Evolutionary conservation across 306 rosid species (phyloP), one percentile per base, ranked within the genome.

Genomic region (Vigna hirtella): DNA sequence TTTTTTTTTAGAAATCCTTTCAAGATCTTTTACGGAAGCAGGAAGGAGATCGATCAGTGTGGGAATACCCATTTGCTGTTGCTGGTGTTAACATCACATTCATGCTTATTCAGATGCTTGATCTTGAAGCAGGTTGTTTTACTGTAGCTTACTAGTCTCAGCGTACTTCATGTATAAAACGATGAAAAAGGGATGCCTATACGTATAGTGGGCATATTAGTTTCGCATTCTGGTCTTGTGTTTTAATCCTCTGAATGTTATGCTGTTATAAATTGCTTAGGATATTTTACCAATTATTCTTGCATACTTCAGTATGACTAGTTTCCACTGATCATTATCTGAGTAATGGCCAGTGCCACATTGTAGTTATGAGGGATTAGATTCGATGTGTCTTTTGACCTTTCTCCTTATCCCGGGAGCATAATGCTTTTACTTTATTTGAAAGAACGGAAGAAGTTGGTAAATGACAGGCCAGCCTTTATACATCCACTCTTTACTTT

Each of bases 21-120:
- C 97, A 89, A 87, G 94, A 88, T 85, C 99, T 95, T 53, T 89
- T 95, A 70, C 86, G 97, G 84, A 95, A 95, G 90, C 98, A 87
- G 86, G 99, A 88, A 89, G 99, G 99, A 71, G 94, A 95, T 66
- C 90, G 99, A 30, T 95, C 99, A 28, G 90, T 91, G 72, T 95
- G 99, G 99, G 99, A 95, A 82, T 95, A 95, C 85, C 99, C 99
- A 66, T 95, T 95, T 89, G 98, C 99, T 32, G 99, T 95, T 79
- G 99, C 99, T 71, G 99, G 99, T 73, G 99, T 95, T 72, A 95
- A 95, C 90, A 93, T 95, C 70, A 93, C 98, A 72, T 95, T 95
- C 87, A 95, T 95, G 99, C 98, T 95, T 68, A 91, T 93, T 75
- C 99, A 95, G 84, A 95, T 95, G 90, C 96, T 95, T 66, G 99